phyloP scores from a whole-genome alignment of 306 rosid species.

The Casuarina glauca region DNA sequence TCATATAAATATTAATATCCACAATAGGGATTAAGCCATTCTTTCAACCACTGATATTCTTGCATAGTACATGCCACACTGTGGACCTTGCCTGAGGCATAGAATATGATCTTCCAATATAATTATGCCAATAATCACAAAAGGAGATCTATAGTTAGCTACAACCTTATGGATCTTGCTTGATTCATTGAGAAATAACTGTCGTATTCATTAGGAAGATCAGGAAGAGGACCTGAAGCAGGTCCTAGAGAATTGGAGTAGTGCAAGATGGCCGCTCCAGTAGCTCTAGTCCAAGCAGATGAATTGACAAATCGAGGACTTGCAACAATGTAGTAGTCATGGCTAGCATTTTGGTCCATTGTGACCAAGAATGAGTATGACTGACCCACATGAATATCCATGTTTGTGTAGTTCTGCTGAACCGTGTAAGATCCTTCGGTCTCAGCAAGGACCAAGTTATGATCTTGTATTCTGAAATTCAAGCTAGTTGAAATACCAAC shows the following conservation, averaged over 20 bases:
- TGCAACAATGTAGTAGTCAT: conserved; percentile 79
- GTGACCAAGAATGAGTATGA: conserved; percentile 86
- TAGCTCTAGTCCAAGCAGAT: conserved; percentile 58
- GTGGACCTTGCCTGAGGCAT: not conserved
- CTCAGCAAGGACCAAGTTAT: conserved; percentile 77
- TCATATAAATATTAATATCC: not conserved
- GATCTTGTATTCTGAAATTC: conserved; percentile 80
- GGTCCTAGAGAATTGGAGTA: conserved; percentile 80
- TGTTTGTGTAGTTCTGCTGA: conserved; percentile 67
- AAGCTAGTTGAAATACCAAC: conserved; percentile 82
- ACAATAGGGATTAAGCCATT: not conserved
- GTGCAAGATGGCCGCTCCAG: conserved; percentile 73
- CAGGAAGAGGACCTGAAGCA: conserved; percentile 82
- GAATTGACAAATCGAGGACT: conserved; percentile 80
- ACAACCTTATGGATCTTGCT: conserved; percentile 86
- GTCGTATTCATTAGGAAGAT: conserved; percentile 57
- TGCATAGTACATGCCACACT: not conserved
- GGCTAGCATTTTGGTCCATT: conserved; percentile 83
- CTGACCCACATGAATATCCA: conserved; percentile 90
- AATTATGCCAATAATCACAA: conserved; percentile 11
- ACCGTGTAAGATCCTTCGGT: conserved; percentile 84
- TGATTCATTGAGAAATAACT: conserved; percentile 77
- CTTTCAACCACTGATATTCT: not conserved
- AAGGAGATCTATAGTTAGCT: conserved; percentile 22
- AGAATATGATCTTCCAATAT: not conserved